Evolutionary conservation across 257 asterid species (phyloP).

Genomic region (Solanum verrucosum): DNA sequence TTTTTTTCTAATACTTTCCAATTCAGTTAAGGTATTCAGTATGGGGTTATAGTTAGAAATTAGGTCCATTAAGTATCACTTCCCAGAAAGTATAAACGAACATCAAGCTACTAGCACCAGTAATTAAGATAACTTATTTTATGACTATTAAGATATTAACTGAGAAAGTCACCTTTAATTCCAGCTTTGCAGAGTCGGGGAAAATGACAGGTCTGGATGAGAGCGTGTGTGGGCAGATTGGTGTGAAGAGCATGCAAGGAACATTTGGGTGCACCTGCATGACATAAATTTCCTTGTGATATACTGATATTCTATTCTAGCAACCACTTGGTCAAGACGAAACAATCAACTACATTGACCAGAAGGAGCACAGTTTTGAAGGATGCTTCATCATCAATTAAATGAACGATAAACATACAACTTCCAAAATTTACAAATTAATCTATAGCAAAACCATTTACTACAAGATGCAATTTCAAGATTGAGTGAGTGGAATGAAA

Average conservation of each 20-base stretch:
- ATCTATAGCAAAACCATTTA: neutral
- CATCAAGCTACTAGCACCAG: neutral
- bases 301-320: neutral
- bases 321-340: neutral
- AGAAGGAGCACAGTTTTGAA: neutral
- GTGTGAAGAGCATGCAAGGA: conserved; percentile 98
- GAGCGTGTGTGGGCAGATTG: conserved; percentile 96
- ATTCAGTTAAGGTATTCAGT: neutral
- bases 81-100: neutral
- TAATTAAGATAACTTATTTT: neutral
- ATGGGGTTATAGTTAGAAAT: neutral
- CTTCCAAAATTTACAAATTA: neutral
- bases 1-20: neutral
- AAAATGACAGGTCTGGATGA: conserved; percentile 98
- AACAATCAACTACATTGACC: neutral
- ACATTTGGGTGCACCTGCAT: conserved; percentile 97
- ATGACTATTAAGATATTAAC: neutral
- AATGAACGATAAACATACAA: neutral
- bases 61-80: neutral
- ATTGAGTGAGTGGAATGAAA: neutral
- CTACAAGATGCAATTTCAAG: neutral
- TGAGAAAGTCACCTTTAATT: conserved; percentile 58
- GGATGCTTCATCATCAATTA: neutral
- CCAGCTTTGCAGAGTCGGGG: conserved; percentile 96
- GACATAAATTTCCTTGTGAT: conserved; percentile 2